A percentile compares a stretch with the other conserved stretches of the same genome.
These are phyloP conservation scores for Agapanthus africanus DNA, from an alignment of 106 monocot genomes.

Conservation along the genomic window DNA sequence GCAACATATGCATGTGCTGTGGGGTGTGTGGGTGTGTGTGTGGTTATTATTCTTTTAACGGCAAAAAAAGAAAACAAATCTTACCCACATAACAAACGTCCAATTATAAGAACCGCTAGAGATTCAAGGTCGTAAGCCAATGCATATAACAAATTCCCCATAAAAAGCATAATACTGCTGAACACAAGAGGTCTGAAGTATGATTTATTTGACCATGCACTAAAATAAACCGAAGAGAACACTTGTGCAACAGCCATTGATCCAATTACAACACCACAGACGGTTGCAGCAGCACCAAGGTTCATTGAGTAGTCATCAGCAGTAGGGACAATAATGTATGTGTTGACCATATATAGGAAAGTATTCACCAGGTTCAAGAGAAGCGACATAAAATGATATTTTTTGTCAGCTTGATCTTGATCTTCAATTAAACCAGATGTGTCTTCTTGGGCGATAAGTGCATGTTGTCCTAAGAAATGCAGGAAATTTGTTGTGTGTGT, in stretches of 20 bases:
- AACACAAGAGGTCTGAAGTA: conserved; percentile 89
- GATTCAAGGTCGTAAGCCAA: conserved; percentile 83
- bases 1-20: background rate
- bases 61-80: conserved; percentile 5
- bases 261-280: conserved; percentile 93
- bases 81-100: conserved; percentile 93
- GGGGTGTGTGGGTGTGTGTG: too few species aligned
- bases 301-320: conserved; percentile 89
- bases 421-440: conserved; percentile 31
- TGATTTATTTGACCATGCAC: conserved; percentile 98
- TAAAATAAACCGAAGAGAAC: conserved; percentile 91
- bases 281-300: conserved; percentile 93
- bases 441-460: conserved; percentile 87
- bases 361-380: conserved; percentile 87
- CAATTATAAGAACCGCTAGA: conserved; percentile 60
- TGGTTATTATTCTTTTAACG: background rate
- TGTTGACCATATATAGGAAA: conserved; percentile 99
- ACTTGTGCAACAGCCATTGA: conserved; percentile 99
- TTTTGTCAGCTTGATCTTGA: conserved; percentile 37
- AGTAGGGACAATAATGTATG: conserved; percentile 96
- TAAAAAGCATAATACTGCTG: conserved; percentile 72
- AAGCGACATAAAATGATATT: conserved; percentile 87
- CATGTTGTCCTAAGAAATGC: conserved; percentile 84
- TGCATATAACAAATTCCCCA: conserved; percentile 89
- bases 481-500: conserved; percentile 84